Base-by-base conservation (phyloP, 139 green algal genomes). In the Auxenochlorella pyrenoidosa region DNA sequence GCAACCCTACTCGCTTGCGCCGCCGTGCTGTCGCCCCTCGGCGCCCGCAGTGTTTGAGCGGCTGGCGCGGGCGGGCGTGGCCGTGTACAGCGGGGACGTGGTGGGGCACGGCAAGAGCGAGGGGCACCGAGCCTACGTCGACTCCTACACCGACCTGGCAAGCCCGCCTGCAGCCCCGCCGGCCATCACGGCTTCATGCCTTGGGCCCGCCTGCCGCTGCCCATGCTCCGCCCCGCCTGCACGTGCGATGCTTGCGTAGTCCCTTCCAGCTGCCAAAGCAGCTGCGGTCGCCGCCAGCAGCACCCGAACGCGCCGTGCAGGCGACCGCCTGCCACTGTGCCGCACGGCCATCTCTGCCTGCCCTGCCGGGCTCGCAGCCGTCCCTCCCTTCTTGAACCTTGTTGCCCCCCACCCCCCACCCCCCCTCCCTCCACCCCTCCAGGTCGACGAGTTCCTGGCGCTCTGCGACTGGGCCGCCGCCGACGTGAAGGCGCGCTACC, bases 371-470 rank as follows among this genome's bases (percentile, higher is more conserved):
- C n/a, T n/a, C n/a, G n/a, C n/a, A n/a, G n/a, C n/a, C n/a, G n/a
- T n/a, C n/a, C n/a, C n/a, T n/a, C n/a, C n/a, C n/a, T n/a, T n/a
- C n/a, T n/a, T n/a, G n/a, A n/a, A n/a, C n/a, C n/a, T n/a, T n/a
- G n/a, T n/a, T n/a, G n/a, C n/a, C n/a, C n/a, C n/a, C n/a, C n/a
- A n/a, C n/a, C 73, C 22, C 40, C 73, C 40, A 5, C 10, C 73
- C n/a, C 40, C 40, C 38, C 73, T 36, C 8, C 40, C n/a, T n/a
- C n/a, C n/a, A n/a, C n/a, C n/a, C n/a, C 13, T 30, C 2, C 54
- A 93, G 89, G 88, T 94, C n/a, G 90, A 93, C 43, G 94, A 96
- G 79, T 77, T 92, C 51, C 81, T 91, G 40, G 78, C 63, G 3
- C 90, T 92, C 77, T 59, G 88, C 85, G 21, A 60, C 79, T 38